phyloP scores from a whole-genome alignment of 495 filamentous ascomycete genomes.

The Lentithecium fluviatile region DNA sequence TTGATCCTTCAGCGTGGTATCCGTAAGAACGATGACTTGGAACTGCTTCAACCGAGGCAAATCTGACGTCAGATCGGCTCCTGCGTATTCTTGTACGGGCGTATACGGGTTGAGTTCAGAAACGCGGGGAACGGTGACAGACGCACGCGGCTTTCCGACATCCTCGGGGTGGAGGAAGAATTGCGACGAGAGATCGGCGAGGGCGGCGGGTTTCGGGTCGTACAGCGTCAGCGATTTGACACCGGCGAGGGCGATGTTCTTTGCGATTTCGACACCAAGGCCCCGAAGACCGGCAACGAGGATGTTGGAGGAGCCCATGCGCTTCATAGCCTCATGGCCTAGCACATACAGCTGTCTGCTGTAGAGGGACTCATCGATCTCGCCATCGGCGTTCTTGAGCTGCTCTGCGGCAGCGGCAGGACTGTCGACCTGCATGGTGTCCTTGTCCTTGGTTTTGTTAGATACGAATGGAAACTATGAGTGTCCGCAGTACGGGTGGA shows the following conservation, averaged over 20 bases:
- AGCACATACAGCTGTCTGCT: constrained; percentile 97
- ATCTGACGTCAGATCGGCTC: constrained; percentile 63
- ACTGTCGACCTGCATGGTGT: constrained; percentile 80
- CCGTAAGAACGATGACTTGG: constrained; percentile 88
- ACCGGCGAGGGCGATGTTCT: constrained; percentile 97
- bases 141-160: constrained; percentile 87
- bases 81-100: constrained; percentile 73
- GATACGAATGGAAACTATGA: not conserved
- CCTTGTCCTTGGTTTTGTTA: constrained; percentile 42
- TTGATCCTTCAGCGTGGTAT: constrained; percentile 75
- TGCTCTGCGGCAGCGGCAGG: constrained; percentile 54
- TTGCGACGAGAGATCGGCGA: constrained; percentile 88
- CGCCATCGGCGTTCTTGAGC: constrained; percentile 57
- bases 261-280: constrained; percentile 96
- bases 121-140: constrained; percentile 81
- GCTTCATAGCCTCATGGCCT: constrained; percentile 99
- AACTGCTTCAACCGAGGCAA: constrained; percentile 78
- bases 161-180: constrained; percentile 91
- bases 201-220: constrained; percentile 75
- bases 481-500: not conserved
- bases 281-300: constrained; percentile 90
- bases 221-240: constrained; percentile 85
- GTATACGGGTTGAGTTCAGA: constrained; percentile 96
- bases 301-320: constrained; percentile 94
- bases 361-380: constrained; percentile 98